Percentiles rank a stretch among this genome's conserved stretches.
phyloP scores from a whole-genome alignment of 306 rosid species.

The Malus domestica region DNA sequence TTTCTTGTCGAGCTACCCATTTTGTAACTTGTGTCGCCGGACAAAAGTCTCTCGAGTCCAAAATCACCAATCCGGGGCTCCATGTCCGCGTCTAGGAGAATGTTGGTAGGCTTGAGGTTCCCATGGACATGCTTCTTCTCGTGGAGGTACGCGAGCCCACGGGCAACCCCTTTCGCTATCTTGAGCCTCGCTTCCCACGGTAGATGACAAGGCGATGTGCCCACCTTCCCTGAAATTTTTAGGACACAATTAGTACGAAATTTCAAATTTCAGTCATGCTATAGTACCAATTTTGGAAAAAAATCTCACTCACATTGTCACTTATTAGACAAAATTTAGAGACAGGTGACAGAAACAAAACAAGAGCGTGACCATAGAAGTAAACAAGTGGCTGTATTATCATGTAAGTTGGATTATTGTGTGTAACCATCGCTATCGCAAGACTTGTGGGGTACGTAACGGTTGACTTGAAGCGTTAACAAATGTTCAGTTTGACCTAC shows the following conservation, averaged over 20 bases:
- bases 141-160: conserved; percentile 84
- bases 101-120: conserved; percentile 79
- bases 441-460: not conserved
- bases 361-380: not conserved
- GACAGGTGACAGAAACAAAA: not conserved
- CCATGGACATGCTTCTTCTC: conserved; percentile 98
- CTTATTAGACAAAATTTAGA: not conserved
- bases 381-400: not conserved
- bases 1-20: conserved; percentile 56
- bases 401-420: not conserved
- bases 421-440: not conserved
- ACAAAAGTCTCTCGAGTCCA: conserved; percentile 67
- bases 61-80: conserved; percentile 91
- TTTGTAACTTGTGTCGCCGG: conserved; percentile 58
- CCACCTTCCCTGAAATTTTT: conserved; percentile 62
- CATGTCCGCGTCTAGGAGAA: conserved; percentile 63
- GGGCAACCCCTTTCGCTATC: conserved; percentile 89
- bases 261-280: not conserved
- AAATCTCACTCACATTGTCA: not conserved
- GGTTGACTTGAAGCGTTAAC: conserved; percentile 47
- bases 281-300: not conserved
- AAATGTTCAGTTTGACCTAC: conserved; percentile 39
- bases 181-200: conserved; percentile 85
- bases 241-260: not conserved
- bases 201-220: conserved; percentile 91